Conservation (phyloP, 768 basidiomycete genomes). For the Brasilioporus rufonigricans region DNA sequence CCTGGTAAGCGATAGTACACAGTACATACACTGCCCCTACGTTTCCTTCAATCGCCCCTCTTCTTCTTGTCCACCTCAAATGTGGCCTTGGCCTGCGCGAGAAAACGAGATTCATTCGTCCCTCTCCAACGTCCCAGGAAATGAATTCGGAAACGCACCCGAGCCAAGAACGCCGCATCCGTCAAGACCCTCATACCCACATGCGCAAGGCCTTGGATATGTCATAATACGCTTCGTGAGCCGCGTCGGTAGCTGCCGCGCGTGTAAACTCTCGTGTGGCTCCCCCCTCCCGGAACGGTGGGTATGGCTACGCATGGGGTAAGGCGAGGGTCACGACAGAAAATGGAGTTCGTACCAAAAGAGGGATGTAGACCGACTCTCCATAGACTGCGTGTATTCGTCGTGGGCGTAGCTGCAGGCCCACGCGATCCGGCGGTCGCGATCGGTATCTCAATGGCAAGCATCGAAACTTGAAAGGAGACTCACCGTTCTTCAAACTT, state of each 20-base stretch:
- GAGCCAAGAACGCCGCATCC: constrained; percentile 57
- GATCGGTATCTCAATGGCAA: not conserved
- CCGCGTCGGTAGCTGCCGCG: constrained; percentile 54
- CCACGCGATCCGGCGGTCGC: too few species aligned
- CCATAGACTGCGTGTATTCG: constrained; percentile 64
- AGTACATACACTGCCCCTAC: too few species aligned
- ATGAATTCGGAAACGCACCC: constrained; percentile 39
- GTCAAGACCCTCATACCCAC: constrained; percentile 64
- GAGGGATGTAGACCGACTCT: constrained; percentile 65
- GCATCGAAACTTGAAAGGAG: not conserved
- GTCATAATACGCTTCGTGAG: constrained; percentile 64
- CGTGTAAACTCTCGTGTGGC: constrained; percentile 71
- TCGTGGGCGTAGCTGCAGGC: constrained; percentile 58
- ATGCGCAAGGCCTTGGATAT: constrained; percentile 71
- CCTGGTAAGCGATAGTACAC: too few species aligned
- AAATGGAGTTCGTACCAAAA: constrained; percentile 34
- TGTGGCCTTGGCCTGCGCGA: constrained; percentile 41
- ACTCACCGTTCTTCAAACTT: constrained; percentile 63
- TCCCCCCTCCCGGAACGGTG: constrained; percentile 65
- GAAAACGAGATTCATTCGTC: not conserved
- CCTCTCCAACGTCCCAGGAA: too few species aligned
- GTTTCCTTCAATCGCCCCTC: not conserved
- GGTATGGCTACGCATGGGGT: constrained; percentile 56
- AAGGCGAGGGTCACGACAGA: not conserved
- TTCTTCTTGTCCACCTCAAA: constrained; percentile 43